Base-by-base conservation (phyloP, 805 yeast genomes). In the Candida sphagnicola region DNA sequence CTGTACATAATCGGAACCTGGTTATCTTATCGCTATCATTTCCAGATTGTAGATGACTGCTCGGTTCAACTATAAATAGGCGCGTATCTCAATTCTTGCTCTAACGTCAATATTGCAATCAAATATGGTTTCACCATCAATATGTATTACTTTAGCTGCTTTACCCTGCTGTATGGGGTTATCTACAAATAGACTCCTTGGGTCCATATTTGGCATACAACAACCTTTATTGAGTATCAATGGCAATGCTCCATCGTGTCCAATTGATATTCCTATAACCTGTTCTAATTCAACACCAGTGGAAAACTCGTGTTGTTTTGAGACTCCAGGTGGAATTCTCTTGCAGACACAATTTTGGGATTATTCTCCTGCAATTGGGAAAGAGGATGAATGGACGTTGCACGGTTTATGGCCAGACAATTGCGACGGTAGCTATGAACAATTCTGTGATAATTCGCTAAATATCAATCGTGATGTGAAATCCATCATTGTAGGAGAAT, bases 271-370 rank as follows among this genome's bases (percentile, higher is more conserved):
- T 2, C 90, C 91, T 1, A 55, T 75, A 26, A 72, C 86, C 4
- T 85, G 93, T 50, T 52, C 74, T 14, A 80, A 82, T 48, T 54
- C 67, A 4, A 73, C 62, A 5, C 52, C 61, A 3, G 38, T 48
- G 4, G 49, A 40, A 6, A 46, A 45, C 38, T 37, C 77, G 3
- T 89, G 97, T 55, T 90, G 97, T 61, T 86, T 81, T 57, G 96
- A 89, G 54, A 75, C 77, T 33, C 90, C 48, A 12, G 46, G 95
- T 34, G 97, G 97, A 4, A 71, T 87, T 12, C 67, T 90, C 26
- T 61, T 90, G 37, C 85, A 78, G 55, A 85, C 97, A 0, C 98
- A 90, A 56, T 89, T 90, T 64, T 90, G 97, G 97, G 95, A 90
- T 61, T 85, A 83, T 54, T 62, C 67, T 43, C 90, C 93, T 17